Base-by-base conservation (phyloP, 192 early-diverging fungal species). In the Rhizophagus clarus region DNA sequence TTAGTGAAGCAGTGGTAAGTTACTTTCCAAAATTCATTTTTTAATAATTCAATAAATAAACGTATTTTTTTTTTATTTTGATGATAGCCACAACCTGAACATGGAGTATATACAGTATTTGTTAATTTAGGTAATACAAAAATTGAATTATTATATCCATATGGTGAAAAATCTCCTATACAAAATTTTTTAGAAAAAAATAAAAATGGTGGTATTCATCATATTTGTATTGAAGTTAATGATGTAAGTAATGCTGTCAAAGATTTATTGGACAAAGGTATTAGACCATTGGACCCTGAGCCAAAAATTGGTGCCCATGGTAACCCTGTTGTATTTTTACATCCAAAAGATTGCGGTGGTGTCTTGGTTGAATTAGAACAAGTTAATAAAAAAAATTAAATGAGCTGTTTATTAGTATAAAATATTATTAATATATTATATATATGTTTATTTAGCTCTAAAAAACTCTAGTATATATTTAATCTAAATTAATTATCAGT, bases 71-170 rank as follows among this genome's bases (percentile, higher is more conserved):
- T 66, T 51, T 45, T 49, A 29, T 29, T 37, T n/a, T n/a, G n/a
- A n/a, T n/a, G n/a, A 37, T 29, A 91, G 90, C 83, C 92, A 28
- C 82, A 92, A 62, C 93, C 93, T 14, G 93, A 96, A 72, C 94
- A 96, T 81, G 94, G 94, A 26, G 94, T 96, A 14, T 93, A 92
- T 83, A 96, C 94, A 2, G 93, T 96, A 3, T 96, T 96, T 88
- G 92, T 96, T 4, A 88, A 93, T 77, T 86, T 96, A 64, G 94
- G 93, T 9, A 95, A 96, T 85, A 96, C 94, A 61, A 96, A 96
- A 85, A 93, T 95, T 60, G 95, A 96, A 84, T 85, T 96, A 26
- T 82, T 96, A 31, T 90, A 93, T 74, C 93, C 93, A 3, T 87
- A 88, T 31, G 93, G 93, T 61, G 93, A 92, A 11, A 91, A 90